Conservation (phyloP, 1,139 yeast genomes). For the Debaryomycetaceae sp. region DNA sequence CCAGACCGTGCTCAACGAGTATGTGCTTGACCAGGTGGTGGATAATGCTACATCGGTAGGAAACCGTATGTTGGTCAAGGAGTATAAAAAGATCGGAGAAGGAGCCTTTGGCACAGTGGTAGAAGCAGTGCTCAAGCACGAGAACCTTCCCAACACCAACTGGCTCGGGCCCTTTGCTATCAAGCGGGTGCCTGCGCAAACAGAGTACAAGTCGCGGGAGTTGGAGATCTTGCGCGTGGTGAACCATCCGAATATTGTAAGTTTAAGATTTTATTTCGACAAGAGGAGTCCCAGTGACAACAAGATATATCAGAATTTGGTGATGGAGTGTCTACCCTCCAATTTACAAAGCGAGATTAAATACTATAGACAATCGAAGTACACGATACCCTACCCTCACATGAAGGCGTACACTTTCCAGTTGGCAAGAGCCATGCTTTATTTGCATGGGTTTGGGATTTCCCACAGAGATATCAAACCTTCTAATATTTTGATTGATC, state of each 20-base stretch:
- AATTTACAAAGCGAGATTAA: constrained; percentile 73
- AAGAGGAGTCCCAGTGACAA: constrained; percentile 59
- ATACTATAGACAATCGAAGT: constrained; percentile 58
- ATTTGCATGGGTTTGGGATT: constrained; percentile 73
- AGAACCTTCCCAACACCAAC: constrained; percentile 19
- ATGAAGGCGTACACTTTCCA: constrained; percentile 79
- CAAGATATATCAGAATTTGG: constrained; percentile 70
- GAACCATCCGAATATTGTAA: constrained; percentile 74
- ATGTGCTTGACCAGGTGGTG: constrained; percentile 53
- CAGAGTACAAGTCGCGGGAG: constrained; percentile 79
- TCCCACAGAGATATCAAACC: constrained; percentile 84
- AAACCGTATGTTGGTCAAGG: constrained; percentile 64
- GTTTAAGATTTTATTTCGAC: constrained; percentile 63
- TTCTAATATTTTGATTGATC: constrained; percentile 72
- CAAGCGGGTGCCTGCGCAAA: constrained; percentile 79
- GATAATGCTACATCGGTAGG: constrained; percentile 53
- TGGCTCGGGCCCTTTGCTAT: constrained; percentile 83
- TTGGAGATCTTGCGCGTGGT: constrained; percentile 70
- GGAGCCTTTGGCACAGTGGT: constrained; percentile 86
- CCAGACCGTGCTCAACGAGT: constrained; percentile 14
- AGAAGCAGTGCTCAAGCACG: constrained; percentile 56
- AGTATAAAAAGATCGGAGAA: constrained; percentile 72
- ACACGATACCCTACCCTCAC: constrained; percentile 68
- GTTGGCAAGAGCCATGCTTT: constrained; percentile 77
- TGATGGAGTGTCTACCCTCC: constrained; percentile 84